Conservation (phyloP, 1,284 basidiomycete genomes). For the Heliocybe sulcata region DNA sequence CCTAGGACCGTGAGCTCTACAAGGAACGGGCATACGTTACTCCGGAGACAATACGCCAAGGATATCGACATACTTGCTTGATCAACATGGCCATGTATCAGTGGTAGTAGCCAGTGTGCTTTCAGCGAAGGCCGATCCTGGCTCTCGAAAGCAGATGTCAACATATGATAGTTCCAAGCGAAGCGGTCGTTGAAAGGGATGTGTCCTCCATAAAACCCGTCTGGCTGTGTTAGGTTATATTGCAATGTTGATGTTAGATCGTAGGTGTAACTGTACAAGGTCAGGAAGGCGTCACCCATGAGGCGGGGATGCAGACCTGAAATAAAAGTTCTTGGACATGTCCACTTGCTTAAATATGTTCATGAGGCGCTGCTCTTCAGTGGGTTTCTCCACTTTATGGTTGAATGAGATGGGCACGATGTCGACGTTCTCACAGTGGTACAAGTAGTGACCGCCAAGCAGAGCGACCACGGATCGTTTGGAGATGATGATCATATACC, state of each 20-base stretch:
- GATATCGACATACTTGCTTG: slow-evolving; percentile 78
- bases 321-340: slow-evolving; percentile 98
- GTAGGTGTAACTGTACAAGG: slow-evolving; percentile 76
- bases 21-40: background rate
- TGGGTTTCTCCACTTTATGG: slow-evolving; percentile 74
- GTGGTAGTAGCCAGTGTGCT: slow-evolving; percentile 84
- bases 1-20: slow-evolving; percentile 88
- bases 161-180: slow-evolving; percentile 94
- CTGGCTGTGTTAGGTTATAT: slow-evolving; percentile 74
- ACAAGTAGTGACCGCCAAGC: slow-evolving; percentile 94
- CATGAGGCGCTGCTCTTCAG: slow-evolving; percentile 82
- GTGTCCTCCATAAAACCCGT: slow-evolving; percentile 24
- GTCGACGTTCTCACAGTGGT: slow-evolving; percentile 92
- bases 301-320: slow-evolving; percentile 56
- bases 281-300: background rate
- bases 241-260: slow-evolving; percentile 95
- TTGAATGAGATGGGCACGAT: slow-evolving; percentile 70
- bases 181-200: slow-evolving; percentile 85
- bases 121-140: slow-evolving; percentile 35
- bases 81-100: slow-evolving; percentile 96
- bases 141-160: slow-evolving; percentile 58
- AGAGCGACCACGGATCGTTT: slow-evolving; percentile 91
- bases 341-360: slow-evolving; percentile 97
- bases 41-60: background rate
- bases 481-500: slow-evolving; percentile 88